These are phyloP conservation scores for Parafenestella ontariensis DNA, from an alignment of 2,329 filamentous ascomycete genomes.

Conservation along the genomic window DNA sequence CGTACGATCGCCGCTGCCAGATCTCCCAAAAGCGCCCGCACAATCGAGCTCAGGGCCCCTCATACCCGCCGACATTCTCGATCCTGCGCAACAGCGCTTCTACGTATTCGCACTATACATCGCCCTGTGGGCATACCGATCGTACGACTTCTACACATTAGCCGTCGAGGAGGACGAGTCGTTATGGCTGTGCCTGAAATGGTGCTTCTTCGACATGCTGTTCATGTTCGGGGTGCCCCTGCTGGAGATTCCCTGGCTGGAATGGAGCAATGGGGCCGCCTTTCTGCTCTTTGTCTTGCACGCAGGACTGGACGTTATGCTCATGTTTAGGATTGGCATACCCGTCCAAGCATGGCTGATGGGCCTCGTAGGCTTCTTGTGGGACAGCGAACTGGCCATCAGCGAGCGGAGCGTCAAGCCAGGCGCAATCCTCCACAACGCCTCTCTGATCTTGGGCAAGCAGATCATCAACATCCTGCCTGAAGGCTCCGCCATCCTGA, in stretches of 20 bases:
- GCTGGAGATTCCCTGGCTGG: constrained; percentile 93
- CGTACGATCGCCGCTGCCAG: constrained; percentile 42
- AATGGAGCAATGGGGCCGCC: constrained; percentile 80
- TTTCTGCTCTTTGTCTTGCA: constrained; percentile 75
- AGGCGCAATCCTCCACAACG: constrained; percentile 85
- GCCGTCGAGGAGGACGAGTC: constrained; percentile 84
- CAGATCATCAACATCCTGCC: constrained; percentile 98
- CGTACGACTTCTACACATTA: constrained; percentile 83
- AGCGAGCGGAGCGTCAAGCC: constrained; percentile 93
- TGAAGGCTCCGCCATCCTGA: constrained; percentile 90
- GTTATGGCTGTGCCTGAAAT: constrained; percentile 92
- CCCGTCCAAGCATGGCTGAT: constrained; percentile 77
- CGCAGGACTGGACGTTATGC: constrained; percentile 76
- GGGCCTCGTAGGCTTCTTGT: constrained; percentile 78
- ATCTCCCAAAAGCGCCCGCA: constrained; percentile 36
- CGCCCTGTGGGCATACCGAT: constrained; percentile 77
- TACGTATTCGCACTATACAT: constrained; percentile 84
- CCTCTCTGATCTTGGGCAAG: constrained; percentile 91
- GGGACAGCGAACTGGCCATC: constrained; percentile 90
- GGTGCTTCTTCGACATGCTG: constrained; percentile 83
- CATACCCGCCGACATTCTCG: constrained; percentile 81
- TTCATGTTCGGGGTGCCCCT: constrained; percentile 89
- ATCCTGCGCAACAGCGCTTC: constrained; percentile 88
- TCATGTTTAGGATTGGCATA: constrained; percentile 91
- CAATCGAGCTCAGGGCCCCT: constrained; percentile 62